These are phyloP conservation scores for Coriolopsis trogii DNA, from an alignment of 1,284 basidiomycete genomes.

Conservation along the genomic window DNA sequence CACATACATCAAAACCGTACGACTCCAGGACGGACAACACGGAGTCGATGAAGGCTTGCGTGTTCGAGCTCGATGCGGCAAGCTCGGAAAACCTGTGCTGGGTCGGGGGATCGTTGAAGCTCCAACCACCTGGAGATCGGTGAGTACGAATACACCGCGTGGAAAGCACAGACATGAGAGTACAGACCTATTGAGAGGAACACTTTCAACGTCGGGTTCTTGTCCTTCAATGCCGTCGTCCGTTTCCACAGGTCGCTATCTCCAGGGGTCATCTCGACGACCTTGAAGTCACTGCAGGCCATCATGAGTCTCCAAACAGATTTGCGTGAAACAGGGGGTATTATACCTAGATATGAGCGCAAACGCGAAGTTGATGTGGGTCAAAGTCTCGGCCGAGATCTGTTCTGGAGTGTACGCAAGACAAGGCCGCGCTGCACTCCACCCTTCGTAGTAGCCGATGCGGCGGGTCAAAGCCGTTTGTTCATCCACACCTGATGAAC, in stretches of 20 bases:
- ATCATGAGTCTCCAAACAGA: background rate
- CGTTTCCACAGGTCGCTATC: conserved; percentile 5
- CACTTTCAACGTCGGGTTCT: conserved; percentile 17
- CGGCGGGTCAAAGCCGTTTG: background rate
- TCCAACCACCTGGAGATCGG: too few species aligned
- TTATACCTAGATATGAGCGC: background rate
- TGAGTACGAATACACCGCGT: too few species aligned
- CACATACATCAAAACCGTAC: background rate
- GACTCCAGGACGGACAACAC: background rate
- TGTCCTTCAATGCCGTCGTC: conserved; percentile 17
- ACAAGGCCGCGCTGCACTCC: background rate
- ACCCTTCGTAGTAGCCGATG: background rate
- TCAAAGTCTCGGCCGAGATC: background rate
- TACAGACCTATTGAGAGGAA: conserved; percentile 21
- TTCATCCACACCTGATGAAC: too few species aligned
- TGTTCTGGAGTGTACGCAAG: background rate
- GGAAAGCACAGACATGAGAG: too few species aligned
- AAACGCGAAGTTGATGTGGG: conserved; percentile 1
- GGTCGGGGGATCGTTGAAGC: conserved; percentile 25
- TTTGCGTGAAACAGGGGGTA: background rate
- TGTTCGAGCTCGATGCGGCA: conserved; percentile 1
- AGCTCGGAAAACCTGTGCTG: conserved; percentile 18
- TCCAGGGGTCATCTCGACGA: background rate
- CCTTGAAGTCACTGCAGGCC: background rate
- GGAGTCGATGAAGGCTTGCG: background rate